A percentile compares a stretch with the other conserved stretches of the same genome.
phyloP scores from a whole-genome alignment of 257 asterid species.

The Primulina eburnea region DNA sequence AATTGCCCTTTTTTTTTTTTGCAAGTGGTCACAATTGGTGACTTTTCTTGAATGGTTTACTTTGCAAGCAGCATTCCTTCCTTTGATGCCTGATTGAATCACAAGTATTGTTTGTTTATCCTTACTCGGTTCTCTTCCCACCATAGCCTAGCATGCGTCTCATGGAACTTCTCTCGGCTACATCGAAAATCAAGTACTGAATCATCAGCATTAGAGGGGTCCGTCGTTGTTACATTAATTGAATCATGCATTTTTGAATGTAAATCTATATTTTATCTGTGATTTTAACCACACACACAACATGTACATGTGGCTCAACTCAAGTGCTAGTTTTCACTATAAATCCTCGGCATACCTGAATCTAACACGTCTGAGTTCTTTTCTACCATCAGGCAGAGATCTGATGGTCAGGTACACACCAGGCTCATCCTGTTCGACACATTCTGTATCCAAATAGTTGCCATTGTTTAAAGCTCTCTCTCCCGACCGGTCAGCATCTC shows the following conservation, averaged over 20 bases:
- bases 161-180: constrained; percentile 91
- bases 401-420: constrained; percentile 91
- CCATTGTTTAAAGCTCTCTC: constrained; percentile 86
- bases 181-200: background rate
- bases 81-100: constrained; percentile 20
- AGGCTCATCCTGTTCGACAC: constrained; percentile 94
- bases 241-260: too few relatives aligned
- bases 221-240: too few relatives aligned
- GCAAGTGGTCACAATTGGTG: background rate
- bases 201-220: too few relatives aligned
- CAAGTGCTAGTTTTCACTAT: too few relatives aligned
- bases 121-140: constrained; percentile 92
- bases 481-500: constrained; percentile 52
- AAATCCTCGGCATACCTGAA: constrained; percentile 54
- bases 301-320: too few relatives aligned
- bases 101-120: constrained; percentile 76
- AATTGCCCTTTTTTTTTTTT: too few relatives aligned
- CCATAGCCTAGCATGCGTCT: constrained; percentile 82
- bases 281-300: too few relatives aligned
- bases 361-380: constrained; percentile 91
- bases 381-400: constrained; percentile 75
- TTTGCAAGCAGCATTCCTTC: background rate
- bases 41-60: background rate
- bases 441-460: constrained; percentile 74
- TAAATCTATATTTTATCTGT: too few relatives aligned